phyloP scores from a whole-genome alignment of 78 protist genomes.

The Chrysochromulina tobinii region DNA sequence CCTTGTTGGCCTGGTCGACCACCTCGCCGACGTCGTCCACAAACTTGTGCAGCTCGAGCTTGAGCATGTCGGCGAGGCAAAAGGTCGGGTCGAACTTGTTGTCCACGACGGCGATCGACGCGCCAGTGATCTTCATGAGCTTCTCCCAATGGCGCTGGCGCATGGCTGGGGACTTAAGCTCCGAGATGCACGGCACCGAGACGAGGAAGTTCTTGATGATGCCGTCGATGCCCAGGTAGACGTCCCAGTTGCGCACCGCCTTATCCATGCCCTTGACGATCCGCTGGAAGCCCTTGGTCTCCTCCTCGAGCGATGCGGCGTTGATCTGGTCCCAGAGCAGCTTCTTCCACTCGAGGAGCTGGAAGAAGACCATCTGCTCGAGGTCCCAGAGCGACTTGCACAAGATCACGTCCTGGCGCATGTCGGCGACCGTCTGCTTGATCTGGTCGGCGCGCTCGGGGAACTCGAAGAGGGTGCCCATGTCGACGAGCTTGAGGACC shows the following conservation, averaged over 20 bases:
- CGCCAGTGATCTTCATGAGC: constrained; percentile 38
- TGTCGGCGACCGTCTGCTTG: not conserved
- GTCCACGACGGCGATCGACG: constrained; percentile 26
- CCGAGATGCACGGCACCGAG: constrained; percentile 49
- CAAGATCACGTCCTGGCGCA: not conserved
- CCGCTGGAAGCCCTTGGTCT: constrained; percentile 28
- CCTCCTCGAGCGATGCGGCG: constrained; percentile 42
- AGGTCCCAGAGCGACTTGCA: constrained; percentile 56
- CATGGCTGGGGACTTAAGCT: constrained; percentile 61
- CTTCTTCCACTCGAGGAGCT: constrained; percentile 29
- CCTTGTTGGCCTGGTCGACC: constrained; percentile 57
- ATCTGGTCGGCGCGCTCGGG: not conserved
- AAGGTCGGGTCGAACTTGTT: constrained; percentile 41
- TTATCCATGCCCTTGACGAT: constrained; percentile 12
- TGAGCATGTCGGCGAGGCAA: constrained; percentile 53
- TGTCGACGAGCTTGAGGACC: not conserved
- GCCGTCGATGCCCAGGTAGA: constrained; percentile 20
- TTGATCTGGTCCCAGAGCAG: constrained; percentile 45
- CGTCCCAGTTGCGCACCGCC: constrained; percentile 4
- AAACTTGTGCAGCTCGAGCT: constrained; percentile 52
- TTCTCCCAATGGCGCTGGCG: constrained; percentile 70
- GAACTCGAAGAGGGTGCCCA: constrained; percentile 3
- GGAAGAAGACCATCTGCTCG: not conserved
- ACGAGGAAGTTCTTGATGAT: constrained; percentile 48
- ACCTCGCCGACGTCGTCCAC: constrained; percentile 65